Conservation (phyloP, 2,329 filamentous ascomycete genomes). For the Penicillium palitans region DNA sequence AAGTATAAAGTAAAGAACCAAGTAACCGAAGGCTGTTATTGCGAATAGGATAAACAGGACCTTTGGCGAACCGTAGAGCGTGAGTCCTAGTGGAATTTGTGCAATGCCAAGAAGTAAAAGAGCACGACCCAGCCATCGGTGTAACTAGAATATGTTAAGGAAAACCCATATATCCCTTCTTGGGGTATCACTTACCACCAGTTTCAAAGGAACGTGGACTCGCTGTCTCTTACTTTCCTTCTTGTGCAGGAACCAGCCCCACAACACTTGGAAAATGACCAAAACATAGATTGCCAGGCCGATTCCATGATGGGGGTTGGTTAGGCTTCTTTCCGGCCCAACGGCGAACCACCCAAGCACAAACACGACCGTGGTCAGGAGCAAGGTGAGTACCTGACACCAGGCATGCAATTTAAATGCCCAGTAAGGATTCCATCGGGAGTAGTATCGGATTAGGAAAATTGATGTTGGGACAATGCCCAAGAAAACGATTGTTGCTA, state of each 20-base stretch:
- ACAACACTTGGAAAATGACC: slow-evolving; percentile 59
- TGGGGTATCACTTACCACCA: slow-evolving; percentile 48
- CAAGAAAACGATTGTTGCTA: slow-evolving; percentile 63
- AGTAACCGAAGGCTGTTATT: slow-evolving; percentile 70
- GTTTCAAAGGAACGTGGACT: slow-evolving; percentile 57
- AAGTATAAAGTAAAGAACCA: slow-evolving; percentile 76
- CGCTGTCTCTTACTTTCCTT: slow-evolving; percentile 54
- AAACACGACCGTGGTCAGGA: slow-evolving; percentile 62
- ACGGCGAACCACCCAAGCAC: slow-evolving; percentile 65
- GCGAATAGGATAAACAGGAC: slow-evolving; percentile 83
- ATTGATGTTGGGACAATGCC: slow-evolving; percentile 61
- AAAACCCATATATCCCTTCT: background rate
- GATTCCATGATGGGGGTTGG: slow-evolving; percentile 68
- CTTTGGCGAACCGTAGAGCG: slow-evolving; percentile 86
- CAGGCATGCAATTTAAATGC: slow-evolving; percentile 63
- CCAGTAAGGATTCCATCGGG: slow-evolving; percentile 53
- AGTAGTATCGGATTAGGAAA: slow-evolving; percentile 62
- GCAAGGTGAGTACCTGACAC: slow-evolving; percentile 61
- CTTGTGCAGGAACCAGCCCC: slow-evolving; percentile 58
- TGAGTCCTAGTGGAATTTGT: slow-evolving; percentile 85
- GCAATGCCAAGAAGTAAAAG: slow-evolving; percentile 79
- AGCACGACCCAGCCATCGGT: slow-evolving; percentile 81
- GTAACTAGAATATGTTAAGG: slow-evolving; percentile 62
- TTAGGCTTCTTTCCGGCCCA: slow-evolving; percentile 59
- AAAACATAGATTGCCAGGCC: slow-evolving; percentile 64